Evolutionary conservation across 306 rosid species (phyloP).

Genomic region (Dryas alaskensis): DNA sequence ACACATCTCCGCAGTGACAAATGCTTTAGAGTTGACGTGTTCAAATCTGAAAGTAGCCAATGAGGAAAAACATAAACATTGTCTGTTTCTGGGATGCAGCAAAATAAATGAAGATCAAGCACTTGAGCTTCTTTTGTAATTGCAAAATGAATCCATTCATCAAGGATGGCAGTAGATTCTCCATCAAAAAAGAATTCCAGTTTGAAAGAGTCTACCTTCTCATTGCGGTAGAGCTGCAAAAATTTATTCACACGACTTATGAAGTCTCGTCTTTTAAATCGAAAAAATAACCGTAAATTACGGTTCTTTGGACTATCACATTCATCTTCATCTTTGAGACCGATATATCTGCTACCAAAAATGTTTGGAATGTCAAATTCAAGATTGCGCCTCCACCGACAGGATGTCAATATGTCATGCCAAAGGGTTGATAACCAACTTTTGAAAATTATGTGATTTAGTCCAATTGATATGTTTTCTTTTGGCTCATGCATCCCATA

Average conservation of each 20-base stretch:
- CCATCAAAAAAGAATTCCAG: background rate
- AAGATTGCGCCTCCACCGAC: background rate
- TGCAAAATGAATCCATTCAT: background rate
- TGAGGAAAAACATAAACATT: background rate
- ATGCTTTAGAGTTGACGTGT: background rate
- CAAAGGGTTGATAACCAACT: background rate
- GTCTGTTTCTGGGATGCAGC: too few relatives aligned
- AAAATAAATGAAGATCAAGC: background rate
- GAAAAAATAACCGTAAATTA: too few relatives aligned
- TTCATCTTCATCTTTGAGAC: background rate
- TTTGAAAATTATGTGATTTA: background rate
- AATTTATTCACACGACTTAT: background rate
- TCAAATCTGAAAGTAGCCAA: background rate
- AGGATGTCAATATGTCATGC: background rate
- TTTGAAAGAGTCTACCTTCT: background rate
- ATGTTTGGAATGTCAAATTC: background rate
- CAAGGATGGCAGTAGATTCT: background rate
- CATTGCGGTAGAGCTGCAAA: background rate
- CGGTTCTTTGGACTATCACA: too few relatives aligned
- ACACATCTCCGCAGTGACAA: background rate
- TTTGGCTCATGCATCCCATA: background rate
- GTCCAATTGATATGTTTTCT: too few relatives aligned
- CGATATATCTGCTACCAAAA: background rate
- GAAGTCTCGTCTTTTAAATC: background rate
- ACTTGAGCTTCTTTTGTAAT: background rate